These are phyloP conservation scores for Nicotiana paniculata DNA, from an alignment of 257 asterid species.

Conservation along the genomic window DNA sequence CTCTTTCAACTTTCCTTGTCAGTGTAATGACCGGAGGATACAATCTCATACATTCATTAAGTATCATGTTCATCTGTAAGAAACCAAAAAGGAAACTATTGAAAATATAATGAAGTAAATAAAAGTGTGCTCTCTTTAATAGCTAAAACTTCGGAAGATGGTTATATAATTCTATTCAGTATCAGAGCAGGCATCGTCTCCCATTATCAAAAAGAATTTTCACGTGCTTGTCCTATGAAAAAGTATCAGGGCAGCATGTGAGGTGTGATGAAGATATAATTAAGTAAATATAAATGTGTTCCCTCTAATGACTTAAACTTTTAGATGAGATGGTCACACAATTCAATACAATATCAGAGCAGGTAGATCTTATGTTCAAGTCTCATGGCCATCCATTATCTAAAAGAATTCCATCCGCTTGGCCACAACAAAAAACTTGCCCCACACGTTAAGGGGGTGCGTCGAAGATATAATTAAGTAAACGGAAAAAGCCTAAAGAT, in stretches of 20 bases:
- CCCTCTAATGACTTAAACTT: not conserved
- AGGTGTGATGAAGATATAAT: no score
- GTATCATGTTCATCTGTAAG: slow-evolving; percentile 51
- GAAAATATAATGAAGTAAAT: not conserved
- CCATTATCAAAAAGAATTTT: no score
- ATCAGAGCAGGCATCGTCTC: not conserved
- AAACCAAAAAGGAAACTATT: not conserved
- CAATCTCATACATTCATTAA: slow-evolving; percentile 51
- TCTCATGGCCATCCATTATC: no score
- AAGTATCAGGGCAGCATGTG: no score
- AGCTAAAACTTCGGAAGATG: not conserved
- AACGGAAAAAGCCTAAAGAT: no score
- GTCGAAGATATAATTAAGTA: not conserved
- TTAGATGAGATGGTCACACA: not conserved
- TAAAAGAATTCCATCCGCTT: no score
- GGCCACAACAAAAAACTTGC: no score
- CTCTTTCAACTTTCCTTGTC: slow-evolving; percentile 37
- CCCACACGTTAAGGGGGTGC: no score
- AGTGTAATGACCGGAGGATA: slow-evolving; percentile 44
- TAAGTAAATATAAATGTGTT: no score
- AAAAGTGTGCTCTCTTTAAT: not conserved
- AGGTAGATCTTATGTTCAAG: no score
- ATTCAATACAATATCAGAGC: not conserved
- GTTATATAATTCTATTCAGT: not conserved
- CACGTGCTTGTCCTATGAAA: no score